These are phyloP conservation scores for Phytophthora crassamura DNA, from an alignment of 352 stramenopile genomes.

Conservation along the genomic window DNA sequence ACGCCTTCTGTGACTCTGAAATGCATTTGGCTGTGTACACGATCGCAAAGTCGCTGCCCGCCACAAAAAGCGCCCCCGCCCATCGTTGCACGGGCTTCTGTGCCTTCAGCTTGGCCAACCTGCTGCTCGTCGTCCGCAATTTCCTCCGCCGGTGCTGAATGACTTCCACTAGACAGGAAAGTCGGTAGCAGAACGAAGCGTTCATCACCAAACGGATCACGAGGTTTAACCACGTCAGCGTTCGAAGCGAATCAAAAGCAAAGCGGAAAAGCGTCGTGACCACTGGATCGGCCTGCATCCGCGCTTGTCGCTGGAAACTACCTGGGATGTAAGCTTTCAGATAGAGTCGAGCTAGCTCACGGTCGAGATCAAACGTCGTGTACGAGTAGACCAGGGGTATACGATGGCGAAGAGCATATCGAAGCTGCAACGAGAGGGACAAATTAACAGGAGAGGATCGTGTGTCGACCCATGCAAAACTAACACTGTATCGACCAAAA, in stretches of 20 bases:
- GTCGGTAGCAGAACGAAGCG: constrained; percentile 30
- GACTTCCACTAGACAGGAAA: constrained; percentile 19
- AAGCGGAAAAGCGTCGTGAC: constrained; percentile 26
- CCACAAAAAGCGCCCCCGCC: constrained; percentile 11
- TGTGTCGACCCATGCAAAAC: background rate
- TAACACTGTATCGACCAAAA: constrained; percentile 35
- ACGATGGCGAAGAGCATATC: constrained; percentile 35
- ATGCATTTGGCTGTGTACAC: constrained; percentile 21
- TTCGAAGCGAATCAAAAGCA: constrained; percentile 33
- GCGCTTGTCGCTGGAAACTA: constrained; percentile 21
- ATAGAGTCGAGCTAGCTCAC: constrained; percentile 22
- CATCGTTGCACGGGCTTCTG: constrained; percentile 6
- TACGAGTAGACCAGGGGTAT: constrained; percentile 28
- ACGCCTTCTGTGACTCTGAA: constrained; percentile 3
- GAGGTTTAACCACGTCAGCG: constrained; percentile 12
- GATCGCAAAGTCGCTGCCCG: constrained; percentile 7
- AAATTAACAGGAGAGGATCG: background rate
- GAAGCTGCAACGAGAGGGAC: constrained; percentile 8
- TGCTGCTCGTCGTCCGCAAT: background rate
- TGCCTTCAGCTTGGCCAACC: background rate
- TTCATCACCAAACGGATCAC: constrained; percentile 28
- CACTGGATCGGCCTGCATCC: constrained; percentile 18
- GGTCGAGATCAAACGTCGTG: constrained; percentile 28
- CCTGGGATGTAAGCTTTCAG: constrained; percentile 10
- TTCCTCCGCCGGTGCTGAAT: constrained; percentile 11